Conservation (phyloP, 352 stramenopile species). For the Pythium pyrilobum region DNA sequence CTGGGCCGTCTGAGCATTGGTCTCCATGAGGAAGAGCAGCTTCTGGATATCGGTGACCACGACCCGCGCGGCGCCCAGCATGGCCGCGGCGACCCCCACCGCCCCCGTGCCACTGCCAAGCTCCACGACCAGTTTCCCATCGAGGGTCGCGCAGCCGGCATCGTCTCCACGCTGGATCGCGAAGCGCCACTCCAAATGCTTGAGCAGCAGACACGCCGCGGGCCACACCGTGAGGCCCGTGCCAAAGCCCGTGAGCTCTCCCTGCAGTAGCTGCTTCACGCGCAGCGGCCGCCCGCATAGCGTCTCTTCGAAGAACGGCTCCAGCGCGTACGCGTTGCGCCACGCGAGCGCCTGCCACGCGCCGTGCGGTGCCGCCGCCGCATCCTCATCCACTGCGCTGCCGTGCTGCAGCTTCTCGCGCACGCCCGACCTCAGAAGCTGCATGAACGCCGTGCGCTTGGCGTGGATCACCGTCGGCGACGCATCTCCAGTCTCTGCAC, state of each 20-base stretch:
- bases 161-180: neutral
- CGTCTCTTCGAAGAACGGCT: constrained; percentile 52
- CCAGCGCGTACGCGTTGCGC: constrained; percentile 66
- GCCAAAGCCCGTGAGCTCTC: constrained; percentile 75
- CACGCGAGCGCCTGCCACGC: constrained; percentile 72
- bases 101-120: constrained; percentile 90
- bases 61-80: constrained; percentile 79
- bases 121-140: constrained; percentile 75
- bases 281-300: constrained; percentile 36
- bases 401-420: constrained; percentile 38
- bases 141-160: constrained; percentile 3
- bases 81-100: constrained; percentile 83
- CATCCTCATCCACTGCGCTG: constrained; percentile 1
- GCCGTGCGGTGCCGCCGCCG: neutral
- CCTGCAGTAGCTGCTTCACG: constrained; percentile 72
- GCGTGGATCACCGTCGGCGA: neutral
- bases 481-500: neutral
- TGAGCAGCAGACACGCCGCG: constrained; percentile 73
- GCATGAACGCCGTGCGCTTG: constrained; percentile 19
- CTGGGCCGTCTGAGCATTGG: constrained; percentile 71
- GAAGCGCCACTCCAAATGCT: constrained; percentile 67
- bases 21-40: constrained; percentile 84
- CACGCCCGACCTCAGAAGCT: constrained; percentile 58
- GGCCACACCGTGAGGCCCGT: constrained; percentile 82
- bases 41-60: constrained; percentile 89